phyloP scores from a whole-genome alignment of 176 grass and related monocot species.

The Panicum miliaceum region DNA sequence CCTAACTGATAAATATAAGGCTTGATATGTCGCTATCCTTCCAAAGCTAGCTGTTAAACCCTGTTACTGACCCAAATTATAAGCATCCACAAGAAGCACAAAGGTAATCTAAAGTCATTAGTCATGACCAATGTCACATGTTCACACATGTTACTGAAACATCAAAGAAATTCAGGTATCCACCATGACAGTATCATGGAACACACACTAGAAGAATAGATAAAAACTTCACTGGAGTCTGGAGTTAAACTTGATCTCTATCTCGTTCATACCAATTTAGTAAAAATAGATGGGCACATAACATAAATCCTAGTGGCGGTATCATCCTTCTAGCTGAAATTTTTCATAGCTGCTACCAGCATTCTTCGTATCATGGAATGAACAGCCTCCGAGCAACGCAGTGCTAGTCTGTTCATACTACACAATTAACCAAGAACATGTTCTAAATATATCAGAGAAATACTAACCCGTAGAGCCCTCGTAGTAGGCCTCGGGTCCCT shows the following conservation, averaged over 20 bases:
- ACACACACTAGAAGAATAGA: background rate
- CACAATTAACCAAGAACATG: background rate
- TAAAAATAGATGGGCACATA: background rate
- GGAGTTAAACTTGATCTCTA: background rate
- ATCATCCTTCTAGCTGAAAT: background rate
- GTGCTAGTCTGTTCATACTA: conserved; percentile 11
- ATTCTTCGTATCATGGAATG: background rate
- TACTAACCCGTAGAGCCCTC: conserved; percentile 79
- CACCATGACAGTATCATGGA: background rate
- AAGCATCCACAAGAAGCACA: conserved; percentile 25
- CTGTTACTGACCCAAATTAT: background rate
- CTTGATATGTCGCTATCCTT: background rate
- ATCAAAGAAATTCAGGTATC: background rate
- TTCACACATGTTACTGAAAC: background rate
- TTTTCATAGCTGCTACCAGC: background rate
- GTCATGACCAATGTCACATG: background rate
- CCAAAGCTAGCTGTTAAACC: background rate
- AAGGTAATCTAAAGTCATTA: background rate
- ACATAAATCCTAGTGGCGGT: background rate
- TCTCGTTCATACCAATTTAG: background rate
- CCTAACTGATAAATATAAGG: conserved; percentile 18
- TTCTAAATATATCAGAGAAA: background rate
- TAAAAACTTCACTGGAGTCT: background rate
- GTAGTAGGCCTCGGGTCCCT: conserved; percentile 79
- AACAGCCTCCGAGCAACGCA: background rate